These are phyloP conservation scores for Capsicum pubescens DNA, from an alignment of 257 asterid genomes.

Conservation along the genomic window DNA sequence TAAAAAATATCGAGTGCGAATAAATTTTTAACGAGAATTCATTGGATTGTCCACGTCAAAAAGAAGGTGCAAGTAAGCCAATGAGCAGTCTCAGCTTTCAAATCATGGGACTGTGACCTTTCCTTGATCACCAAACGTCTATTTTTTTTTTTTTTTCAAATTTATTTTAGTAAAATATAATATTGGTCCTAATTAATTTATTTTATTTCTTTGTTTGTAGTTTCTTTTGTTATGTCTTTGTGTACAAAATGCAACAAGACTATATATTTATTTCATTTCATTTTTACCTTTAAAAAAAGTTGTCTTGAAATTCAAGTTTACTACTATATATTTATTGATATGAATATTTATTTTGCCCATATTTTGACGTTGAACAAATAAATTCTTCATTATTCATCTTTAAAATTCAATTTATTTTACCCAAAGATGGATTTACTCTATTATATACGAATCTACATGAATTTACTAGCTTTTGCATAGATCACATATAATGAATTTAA, in stretches of 20 bases:
- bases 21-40: neutral
- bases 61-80: constrained; percentile 8
- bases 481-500: too few relatives aligned
- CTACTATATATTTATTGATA: too few relatives aligned
- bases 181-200: too few relatives aligned
- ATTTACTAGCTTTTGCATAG: neutral
- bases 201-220: neutral
- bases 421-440: too few relatives aligned
- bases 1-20: neutral
- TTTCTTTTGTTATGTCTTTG: neutral
- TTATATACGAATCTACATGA: neutral
- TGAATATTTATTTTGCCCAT: neutral
- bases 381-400: neutral
- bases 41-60: neutral
- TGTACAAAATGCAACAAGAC: neutral
- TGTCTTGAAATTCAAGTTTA: neutral
- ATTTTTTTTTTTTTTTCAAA: too few relatives aligned
- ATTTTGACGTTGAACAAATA: neutral
- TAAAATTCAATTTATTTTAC: too few relatives aligned
- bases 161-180: neutral
- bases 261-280: neutral
- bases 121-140: neutral
- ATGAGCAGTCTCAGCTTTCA: constrained; percentile 21
- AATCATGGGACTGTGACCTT: constrained; percentile 21
- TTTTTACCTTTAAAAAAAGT: neutral